Evolutionary conservation across 2,329 filamentous ascomycete species (phyloP).

Genomic region (Taxawa tesnikishii): DNA sequence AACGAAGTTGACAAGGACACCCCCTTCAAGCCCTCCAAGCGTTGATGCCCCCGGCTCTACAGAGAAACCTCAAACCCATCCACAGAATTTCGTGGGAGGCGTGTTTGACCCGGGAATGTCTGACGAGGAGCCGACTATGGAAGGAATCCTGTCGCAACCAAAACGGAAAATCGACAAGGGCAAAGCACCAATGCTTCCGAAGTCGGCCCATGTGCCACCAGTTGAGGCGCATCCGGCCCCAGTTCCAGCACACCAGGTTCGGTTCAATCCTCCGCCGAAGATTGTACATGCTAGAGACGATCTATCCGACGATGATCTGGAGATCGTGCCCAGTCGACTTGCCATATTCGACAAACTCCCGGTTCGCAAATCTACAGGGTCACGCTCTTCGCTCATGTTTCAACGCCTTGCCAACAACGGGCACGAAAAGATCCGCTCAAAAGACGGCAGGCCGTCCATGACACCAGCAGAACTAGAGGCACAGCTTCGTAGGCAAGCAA

Average conservation of each 20-base stretch:
- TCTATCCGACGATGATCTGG: constrained; percentile 48
- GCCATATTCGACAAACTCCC: constrained; percentile 25
- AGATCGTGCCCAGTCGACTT: constrained; percentile 41
- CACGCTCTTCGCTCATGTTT: constrained; percentile 19
- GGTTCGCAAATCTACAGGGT: constrained; percentile 13
- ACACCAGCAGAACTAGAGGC: constrained; percentile 57
- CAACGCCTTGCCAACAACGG: constrained; percentile 21
- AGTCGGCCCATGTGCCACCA: not conserved
- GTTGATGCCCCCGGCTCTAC: not conserved
- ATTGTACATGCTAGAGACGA: constrained; percentile 1
- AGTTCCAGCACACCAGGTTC: constrained; percentile 1
- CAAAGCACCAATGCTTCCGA: constrained; percentile 5
- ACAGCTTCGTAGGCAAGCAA: constrained; percentile 52
- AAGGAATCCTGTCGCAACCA: constrained; percentile 21
- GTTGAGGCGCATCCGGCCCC: not conserved
- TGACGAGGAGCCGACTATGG: constrained; percentile 26
- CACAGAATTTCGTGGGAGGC: no score
- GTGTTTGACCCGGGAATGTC: no score
- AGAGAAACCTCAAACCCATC: not conserved
- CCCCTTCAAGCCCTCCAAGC: constrained; percentile 30
- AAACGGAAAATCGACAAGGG: constrained; percentile 9
- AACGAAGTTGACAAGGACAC: constrained; percentile 27
- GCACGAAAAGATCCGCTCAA: constrained; percentile 34
- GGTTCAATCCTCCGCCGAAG: constrained; percentile 4
- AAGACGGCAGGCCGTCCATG: constrained; percentile 49